Evolutionary conservation across 495 filamentous ascomycete genomes (phyloP).

Genomic region (Chaetomium cochliodes): DNA sequence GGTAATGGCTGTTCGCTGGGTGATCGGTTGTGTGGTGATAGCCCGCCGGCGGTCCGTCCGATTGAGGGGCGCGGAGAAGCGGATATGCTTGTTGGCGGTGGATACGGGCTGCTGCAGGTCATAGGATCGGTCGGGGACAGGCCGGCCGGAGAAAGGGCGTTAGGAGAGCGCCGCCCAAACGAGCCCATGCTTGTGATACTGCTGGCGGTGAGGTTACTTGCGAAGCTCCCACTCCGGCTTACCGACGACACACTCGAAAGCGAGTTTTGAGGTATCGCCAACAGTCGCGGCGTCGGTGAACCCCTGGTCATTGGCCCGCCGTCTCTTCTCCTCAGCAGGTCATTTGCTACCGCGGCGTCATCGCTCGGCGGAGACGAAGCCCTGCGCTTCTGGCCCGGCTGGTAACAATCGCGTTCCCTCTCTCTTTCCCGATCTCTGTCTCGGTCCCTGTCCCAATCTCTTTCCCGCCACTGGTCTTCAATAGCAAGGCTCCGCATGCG

Average conservation of each 20-base stretch:
- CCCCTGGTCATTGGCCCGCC: slow-evolving; percentile 51
- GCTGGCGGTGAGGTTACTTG: slow-evolving; percentile 66
- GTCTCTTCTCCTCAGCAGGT: slow-evolving; percentile 66
- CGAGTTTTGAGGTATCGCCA: slow-evolving; percentile 61
- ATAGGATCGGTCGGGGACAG: slow-evolving; percentile 53
- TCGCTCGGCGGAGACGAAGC: slow-evolving; percentile 80
- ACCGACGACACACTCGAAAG: slow-evolving; percentile 71
- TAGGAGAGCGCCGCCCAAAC: slow-evolving; percentile 71
- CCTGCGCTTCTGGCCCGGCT: slow-evolving; percentile 67
- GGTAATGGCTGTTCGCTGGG: slow-evolving; percentile 41
- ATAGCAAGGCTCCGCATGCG: slow-evolving; percentile 59
- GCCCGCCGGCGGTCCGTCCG: slow-evolving; percentile 36
- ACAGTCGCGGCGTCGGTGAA: slow-evolving; percentile 58
- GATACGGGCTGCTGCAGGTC: slow-evolving; percentile 57
- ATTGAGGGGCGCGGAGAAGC: slow-evolving; percentile 57
- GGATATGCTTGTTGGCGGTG: slow-evolving; percentile 55
- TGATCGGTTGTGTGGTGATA: slow-evolving; percentile 47
- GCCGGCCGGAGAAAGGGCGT: slow-evolving; percentile 64
- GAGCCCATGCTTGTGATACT: slow-evolving; percentile 72
- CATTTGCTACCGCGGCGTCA: slow-evolving; percentile 62
- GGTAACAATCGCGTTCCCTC: slow-evolving; percentile 36
- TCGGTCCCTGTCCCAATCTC: slow-evolving; percentile 27
- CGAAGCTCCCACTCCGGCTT: slow-evolving; percentile 71
- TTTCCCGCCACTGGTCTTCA: slow-evolving; percentile 46
- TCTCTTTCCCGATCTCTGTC: slow-evolving; percentile 31